Conservation (phyloP, 2,329 filamentous ascomycete species). For the Drechslera avenae region DNA sequence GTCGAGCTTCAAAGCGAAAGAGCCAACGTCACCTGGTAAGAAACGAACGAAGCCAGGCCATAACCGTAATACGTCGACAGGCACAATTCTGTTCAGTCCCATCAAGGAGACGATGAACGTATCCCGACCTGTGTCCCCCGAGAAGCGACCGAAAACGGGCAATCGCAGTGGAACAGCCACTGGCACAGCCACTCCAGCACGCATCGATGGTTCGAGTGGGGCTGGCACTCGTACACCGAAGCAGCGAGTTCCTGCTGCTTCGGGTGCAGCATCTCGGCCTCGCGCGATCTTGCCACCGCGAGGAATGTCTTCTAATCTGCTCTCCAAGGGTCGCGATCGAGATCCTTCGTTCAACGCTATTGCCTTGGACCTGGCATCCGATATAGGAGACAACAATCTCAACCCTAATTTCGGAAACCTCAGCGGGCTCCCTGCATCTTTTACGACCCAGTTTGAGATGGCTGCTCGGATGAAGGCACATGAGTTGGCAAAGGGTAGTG, state of each 20-base stretch:
- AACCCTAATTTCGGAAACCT: slow-evolving; percentile 66
- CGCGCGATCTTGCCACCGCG: slow-evolving; percentile 49
- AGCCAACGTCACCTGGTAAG: slow-evolving; percentile 39
- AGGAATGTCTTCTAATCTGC: slow-evolving; percentile 61
- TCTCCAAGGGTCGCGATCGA: slow-evolving; percentile 55
- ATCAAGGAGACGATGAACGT: slow-evolving; percentile 48
- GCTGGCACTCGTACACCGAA: slow-evolving; percentile 52
- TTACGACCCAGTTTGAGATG: slow-evolving; percentile 68
- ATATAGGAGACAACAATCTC: slow-evolving; percentile 66
- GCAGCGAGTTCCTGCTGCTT: slow-evolving; percentile 31
- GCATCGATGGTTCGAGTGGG: slow-evolving; percentile 21
- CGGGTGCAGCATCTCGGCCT: slow-evolving; percentile 37
- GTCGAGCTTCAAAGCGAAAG: slow-evolving; percentile 41
- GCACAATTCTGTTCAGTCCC: slow-evolving; percentile 84
- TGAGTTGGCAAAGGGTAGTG: slow-evolving; percentile 27
- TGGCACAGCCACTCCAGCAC: slow-evolving; percentile 42
- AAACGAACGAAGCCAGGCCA: slow-evolving; percentile 56
- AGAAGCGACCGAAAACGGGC: slow-evolving; percentile 34
- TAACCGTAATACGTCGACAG: slow-evolving; percentile 75
- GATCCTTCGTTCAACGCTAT: slow-evolving; percentile 68
- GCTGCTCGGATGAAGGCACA: slow-evolving; percentile 36
- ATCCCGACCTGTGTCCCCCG: slow-evolving; percentile 40
- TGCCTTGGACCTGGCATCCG: slow-evolving; percentile 72
- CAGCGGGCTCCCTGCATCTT: slow-evolving; percentile 72
- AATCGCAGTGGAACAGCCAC: slow-evolving; percentile 42